Conservation (phyloP, 2,329 filamentous ascomycete genomes). For the Fusarium napiforme region DNA sequence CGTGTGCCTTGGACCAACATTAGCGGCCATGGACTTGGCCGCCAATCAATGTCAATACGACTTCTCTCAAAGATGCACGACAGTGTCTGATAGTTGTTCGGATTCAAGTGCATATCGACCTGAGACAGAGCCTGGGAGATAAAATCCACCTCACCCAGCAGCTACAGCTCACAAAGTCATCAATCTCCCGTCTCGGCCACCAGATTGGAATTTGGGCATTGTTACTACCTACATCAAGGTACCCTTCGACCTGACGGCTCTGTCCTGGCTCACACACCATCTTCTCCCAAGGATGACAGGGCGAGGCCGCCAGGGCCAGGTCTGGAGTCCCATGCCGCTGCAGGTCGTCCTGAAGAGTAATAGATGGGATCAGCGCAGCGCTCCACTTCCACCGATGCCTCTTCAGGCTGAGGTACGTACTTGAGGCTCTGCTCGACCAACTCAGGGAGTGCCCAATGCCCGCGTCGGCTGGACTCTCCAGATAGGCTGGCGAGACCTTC, state of each 20-base stretch:
- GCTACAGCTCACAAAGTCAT: not conserved
- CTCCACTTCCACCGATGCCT: slow-evolving; percentile 19
- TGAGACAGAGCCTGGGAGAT: not conserved
- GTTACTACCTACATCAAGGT: not conserved
- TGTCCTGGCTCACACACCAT: slow-evolving; percentile 12
- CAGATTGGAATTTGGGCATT: not conserved
- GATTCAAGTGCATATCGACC: not conserved
- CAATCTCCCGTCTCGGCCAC: not conserved
- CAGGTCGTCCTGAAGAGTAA: slow-evolving; percentile 25
- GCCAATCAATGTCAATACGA: not conserved
- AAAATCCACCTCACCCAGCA: not conserved
- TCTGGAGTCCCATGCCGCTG: slow-evolving; percentile 9
- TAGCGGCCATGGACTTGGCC: not conserved
- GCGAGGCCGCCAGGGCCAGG: not conserved
- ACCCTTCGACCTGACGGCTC: not conserved
- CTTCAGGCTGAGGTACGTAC: slow-evolving; percentile 16
- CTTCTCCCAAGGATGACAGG: slow-evolving; percentile 13
- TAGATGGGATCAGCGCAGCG: slow-evolving; percentile 14
- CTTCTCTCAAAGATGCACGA: not conserved
- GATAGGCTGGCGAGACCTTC: not conserved
- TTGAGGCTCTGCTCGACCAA: slow-evolving; percentile 25
- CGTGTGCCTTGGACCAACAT: slow-evolving; percentile 17
- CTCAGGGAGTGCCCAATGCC: slow-evolving; percentile 17
- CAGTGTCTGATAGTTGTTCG: not conserved
- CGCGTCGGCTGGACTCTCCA: not conserved